Evolutionary conservation across 2,329 filamentous ascomycete genomes (phyloP).

Genomic region (Rhynchosporium agropyri): DNA sequence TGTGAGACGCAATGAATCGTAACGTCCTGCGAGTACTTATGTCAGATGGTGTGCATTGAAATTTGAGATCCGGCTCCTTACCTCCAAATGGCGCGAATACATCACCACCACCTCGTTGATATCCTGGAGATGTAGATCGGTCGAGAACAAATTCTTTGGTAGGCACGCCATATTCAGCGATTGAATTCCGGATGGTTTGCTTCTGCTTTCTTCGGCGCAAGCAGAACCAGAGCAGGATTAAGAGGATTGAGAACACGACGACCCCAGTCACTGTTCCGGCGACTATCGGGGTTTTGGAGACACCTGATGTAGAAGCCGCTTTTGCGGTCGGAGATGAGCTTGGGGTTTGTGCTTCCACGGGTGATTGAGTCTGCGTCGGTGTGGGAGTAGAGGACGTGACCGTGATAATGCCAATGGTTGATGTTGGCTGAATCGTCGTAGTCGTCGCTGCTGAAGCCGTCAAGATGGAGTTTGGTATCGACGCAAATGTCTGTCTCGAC

Average conservation of each 20-base stretch:
- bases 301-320: neutral
- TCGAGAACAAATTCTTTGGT: conserved; percentile 22
- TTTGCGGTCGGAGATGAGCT: neutral
- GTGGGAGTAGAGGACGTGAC: conserved; percentile 1
- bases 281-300: conserved; percentile 29
- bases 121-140: conserved; percentile 5
- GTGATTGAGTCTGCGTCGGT: neutral
- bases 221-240: conserved; percentile 31
- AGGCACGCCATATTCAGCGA: conserved; percentile 15
- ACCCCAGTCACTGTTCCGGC: conserved; percentile 30
- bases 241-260: conserved; percentile 26
- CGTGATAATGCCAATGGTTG: conserved; percentile 17
- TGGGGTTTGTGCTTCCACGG: neutral
- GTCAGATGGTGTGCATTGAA: conserved; percentile 12
- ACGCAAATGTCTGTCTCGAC: neutral
- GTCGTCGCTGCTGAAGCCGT: conserved; percentile 33
- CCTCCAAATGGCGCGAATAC: conserved; percentile 52
- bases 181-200: conserved; percentile 11
- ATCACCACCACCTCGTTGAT: conserved; percentile 35
- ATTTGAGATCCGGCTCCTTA: conserved; percentile 1
- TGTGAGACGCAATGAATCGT: conserved; percentile 6
- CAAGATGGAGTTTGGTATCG: conserved; percentile 9
- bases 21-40: conserved; percentile 1
- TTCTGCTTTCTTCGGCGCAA: conserved; percentile 27
- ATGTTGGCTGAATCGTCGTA: conserved; percentile 33